Percentiles rank a stretch among this genome's conserved stretches.
Evolutionary conservation across 2,329 filamentous ascomycete species (phyloP).

Genomic region (Fusarium denticulatum): DNA sequence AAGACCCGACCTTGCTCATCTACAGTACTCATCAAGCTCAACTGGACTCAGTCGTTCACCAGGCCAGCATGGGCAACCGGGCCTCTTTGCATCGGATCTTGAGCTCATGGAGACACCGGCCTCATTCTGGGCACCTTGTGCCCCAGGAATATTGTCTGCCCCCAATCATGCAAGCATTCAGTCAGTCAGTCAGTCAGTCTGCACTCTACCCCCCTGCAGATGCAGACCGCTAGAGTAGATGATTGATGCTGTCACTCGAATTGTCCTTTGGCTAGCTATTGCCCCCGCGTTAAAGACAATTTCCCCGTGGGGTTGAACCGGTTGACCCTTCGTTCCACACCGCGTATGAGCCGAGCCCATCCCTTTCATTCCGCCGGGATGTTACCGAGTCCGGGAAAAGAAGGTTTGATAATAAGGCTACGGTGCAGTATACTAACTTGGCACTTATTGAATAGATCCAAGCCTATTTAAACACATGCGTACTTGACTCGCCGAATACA

Average conservation of each 20-base stretch:
- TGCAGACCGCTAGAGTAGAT: slow-evolving; percentile 21
- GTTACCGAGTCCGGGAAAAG: slow-evolving; percentile 11
- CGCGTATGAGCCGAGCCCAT: slow-evolving; percentile 33
- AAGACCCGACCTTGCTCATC: not conserved
- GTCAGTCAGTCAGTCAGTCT: not conserved
- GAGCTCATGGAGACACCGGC: slow-evolving; percentile 16
- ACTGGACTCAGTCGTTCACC: not conserved
- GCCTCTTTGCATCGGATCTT: slow-evolving; percentile 22
- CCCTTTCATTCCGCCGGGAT: slow-evolving; percentile 20
- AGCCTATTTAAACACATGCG: not conserved
- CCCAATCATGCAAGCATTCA: not conserved
- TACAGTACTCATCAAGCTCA: not conserved
- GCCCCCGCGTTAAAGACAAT: slow-evolving; percentile 25
- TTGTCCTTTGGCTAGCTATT: slow-evolving; percentile 2
- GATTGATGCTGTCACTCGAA: slow-evolving; percentile 20
- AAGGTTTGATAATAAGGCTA: slow-evolving; percentile 13
- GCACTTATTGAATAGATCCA: not conserved
- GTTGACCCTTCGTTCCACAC: not conserved
- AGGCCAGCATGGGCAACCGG: slow-evolving; percentile 23
- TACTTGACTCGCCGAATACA: slow-evolving; percentile 15
- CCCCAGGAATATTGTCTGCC: not conserved
- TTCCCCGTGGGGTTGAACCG: slow-evolving; percentile 31
- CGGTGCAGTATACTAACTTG: not conserved
- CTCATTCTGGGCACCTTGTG: not conserved
- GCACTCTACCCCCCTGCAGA: slow-evolving; percentile 11